Percentiles rank a stretch among this genome's conserved stretches.
Evolutionary conservation across 1,139 yeast genomes (phyloP).

Genomic region (Geotrichum klebahnii): DNA sequence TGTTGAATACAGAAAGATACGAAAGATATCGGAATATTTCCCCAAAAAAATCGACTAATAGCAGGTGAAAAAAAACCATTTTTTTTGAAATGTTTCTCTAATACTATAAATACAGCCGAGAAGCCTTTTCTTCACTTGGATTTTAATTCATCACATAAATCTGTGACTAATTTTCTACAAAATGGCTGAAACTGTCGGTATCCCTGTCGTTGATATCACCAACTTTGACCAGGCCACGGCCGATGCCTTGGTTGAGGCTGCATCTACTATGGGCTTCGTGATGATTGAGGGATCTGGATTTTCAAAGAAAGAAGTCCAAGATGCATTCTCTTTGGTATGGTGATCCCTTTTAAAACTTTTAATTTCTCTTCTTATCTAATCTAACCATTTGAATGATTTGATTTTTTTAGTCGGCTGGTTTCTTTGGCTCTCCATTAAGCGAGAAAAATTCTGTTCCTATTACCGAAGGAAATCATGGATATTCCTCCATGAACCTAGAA

Average conservation of each 20-base stretch:
- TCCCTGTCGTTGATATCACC: slow-evolving; percentile 49
- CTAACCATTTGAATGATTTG: not conserved
- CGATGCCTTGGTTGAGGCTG: slow-evolving; percentile 55
- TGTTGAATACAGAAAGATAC: too few species aligned
- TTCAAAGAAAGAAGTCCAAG: slow-evolving; percentile 53
- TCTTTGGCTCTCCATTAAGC: slow-evolving; percentile 51
- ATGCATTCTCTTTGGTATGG: slow-evolving; percentile 46
- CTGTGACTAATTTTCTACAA: not conserved
- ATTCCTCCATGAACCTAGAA: slow-evolving; percentile 58
- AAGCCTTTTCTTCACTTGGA: too few species aligned
- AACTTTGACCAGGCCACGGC: slow-evolving; percentile 46
- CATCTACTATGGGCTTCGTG: slow-evolving; percentile 64
- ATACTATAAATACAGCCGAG: too few species aligned
- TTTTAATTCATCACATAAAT: too few species aligned
- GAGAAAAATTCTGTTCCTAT: slow-evolving; percentile 50
- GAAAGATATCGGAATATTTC: too few species aligned
- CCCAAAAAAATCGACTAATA: too few species aligned
- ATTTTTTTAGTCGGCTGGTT: slow-evolving; percentile 44
- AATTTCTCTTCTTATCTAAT: not conserved
- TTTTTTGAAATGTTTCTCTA: too few species aligned
- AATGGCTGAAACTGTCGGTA: slow-evolving; percentile 13
- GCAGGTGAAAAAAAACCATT: too few species aligned
- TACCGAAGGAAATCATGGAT: slow-evolving; percentile 56
- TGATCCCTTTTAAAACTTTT: slow-evolving; percentile 26
- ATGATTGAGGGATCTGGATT: slow-evolving; percentile 72